Percentiles rank a stretch among this genome's conserved stretches.
phyloP scores from a whole-genome alignment of 176 grass and related monocot genomes.

The Phragmites australis region DNA sequence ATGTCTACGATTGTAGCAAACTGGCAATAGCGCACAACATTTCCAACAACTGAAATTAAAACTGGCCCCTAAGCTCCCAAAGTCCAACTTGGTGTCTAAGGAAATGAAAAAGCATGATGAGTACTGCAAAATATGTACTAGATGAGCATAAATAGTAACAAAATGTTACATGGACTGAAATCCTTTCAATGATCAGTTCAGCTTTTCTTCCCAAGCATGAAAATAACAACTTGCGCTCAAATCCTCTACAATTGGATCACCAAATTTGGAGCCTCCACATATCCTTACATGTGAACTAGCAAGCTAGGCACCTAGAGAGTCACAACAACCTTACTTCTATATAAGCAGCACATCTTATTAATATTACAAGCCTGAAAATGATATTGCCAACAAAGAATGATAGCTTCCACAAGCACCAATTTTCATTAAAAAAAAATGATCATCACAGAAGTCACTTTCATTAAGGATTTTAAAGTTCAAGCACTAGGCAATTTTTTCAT shows the following conservation, averaged over 20 bases:
- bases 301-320: constrained; percentile 5
- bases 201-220: neutral
- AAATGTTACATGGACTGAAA: neutral
- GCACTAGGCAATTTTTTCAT: neutral
- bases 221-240: neutral
- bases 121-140: constrained; percentile 13
- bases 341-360: constrained; percentile 3
- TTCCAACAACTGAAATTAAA: constrained; percentile 4
- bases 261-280: neutral
- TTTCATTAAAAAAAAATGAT: constrained; percentile 2
- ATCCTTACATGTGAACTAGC: constrained; percentile 10
- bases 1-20: neutral
- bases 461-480: neutral
- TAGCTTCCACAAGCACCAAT: neutral
- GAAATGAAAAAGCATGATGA: constrained; percentile 3
- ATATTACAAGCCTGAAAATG: constrained; percentile 10
- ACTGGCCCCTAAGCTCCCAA: neutral
- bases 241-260: constrained; percentile 13
- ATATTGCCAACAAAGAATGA: constrained; percentile 6
- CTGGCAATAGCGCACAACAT: neutral
- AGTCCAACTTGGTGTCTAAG: neutral
- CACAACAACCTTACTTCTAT: neutral
- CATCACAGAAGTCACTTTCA: neutral
- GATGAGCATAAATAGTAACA: neutral
- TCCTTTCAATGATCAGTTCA: constrained; percentile 10